Conservation (phyloP, 768 basidiomycete species). For the Mrakia blollopis region DNA sequence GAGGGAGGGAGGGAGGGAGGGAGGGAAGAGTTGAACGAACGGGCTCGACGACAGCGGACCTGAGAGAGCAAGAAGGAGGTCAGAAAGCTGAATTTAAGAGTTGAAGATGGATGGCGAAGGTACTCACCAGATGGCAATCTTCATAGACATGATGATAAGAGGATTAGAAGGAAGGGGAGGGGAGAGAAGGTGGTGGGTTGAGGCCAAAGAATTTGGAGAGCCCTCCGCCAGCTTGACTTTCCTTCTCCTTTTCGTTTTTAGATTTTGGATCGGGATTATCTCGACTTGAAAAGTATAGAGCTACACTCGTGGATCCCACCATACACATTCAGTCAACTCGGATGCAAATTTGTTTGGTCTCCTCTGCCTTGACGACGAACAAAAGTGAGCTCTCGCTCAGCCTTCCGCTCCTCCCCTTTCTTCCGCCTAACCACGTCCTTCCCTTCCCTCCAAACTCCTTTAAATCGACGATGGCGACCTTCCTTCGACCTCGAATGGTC, state of each 20-base stretch:
- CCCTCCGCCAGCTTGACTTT: neutral
- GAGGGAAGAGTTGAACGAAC: slow-evolving; percentile 1
- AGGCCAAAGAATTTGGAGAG: neutral
- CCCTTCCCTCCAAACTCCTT: neutral
- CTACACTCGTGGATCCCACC: too few relatives aligned
- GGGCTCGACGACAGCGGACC: slow-evolving; percentile 27
- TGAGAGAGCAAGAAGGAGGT: neutral
- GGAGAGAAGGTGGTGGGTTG: slow-evolving; percentile 5
- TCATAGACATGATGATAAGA: slow-evolving; percentile 4
- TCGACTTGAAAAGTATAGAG: too few relatives aligned
- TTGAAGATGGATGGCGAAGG: neutral
- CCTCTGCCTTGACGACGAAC: too few relatives aligned
- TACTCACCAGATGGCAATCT: slow-evolving; percentile 14
- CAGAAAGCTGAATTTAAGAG: neutral
- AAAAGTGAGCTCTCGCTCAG: neutral
- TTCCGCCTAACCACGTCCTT: neutral
- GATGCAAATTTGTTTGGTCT: too few relatives aligned
- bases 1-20: neutral
- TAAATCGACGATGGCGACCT: slow-evolving; percentile 9
- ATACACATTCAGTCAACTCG: too few relatives aligned
- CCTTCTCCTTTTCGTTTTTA: neutral
- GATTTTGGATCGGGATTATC: neutral
- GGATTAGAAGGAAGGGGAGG: neutral
- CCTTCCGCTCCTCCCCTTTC: neutral
- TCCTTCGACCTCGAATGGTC: slow-evolving; percentile 8